Evolutionary conservation across 73 alveolate genomes (phyloP), one percentile per base, ranked within the genome.

Genomic region (Halteria grandinella): DNA sequence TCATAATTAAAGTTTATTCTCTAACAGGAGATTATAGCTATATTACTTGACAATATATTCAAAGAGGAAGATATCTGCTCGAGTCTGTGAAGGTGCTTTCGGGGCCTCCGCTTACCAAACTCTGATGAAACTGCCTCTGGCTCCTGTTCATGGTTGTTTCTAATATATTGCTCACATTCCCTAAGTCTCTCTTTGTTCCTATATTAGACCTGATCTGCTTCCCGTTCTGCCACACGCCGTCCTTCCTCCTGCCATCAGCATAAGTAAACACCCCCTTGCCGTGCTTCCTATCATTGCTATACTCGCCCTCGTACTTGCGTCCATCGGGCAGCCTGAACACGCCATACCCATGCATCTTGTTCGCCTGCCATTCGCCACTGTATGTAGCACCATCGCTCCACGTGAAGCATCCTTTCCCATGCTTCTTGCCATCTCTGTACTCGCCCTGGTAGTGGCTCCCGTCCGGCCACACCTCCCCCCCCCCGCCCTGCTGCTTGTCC

Each of bases 231-330:
- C 91, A 81, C 23, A 75, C 72, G 58, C 91, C 93, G 24, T 47
- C 90, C 31, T 78, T 79, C 6, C 43, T 48, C 20, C 74, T 72
- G 11, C 89, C 89, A 50, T 87, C 86, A 45, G 92, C 92, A 96
- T 97, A 93, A 29, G 80, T 64, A 79, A 87, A 93, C 37, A 87
- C 80, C 15, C 98, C 98, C 72, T 88, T 81, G 41, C 98, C 97
- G 44, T 90, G 87, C 71, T 87, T 89, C 80, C 78, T 82, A 53
- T 89, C 95, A 10, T 90, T 59, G 20, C 41, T 45, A 70, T 90
- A 90, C 11, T 85, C 72, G n/a, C 97, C 97, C 31, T 34, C 87
- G 53, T 90, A 90, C 23, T 50, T 21, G 55, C 91, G 60, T 20
- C 97, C 97, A 75, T 90, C 97, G 73, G 75, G 17, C 94, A 92